Percentiles rank a stretch among this genome's conserved stretches.
Evolutionary conservation across 495 filamentous ascomycete species (phyloP).

Genomic region (Hyaloscypha bicolor): DNA sequence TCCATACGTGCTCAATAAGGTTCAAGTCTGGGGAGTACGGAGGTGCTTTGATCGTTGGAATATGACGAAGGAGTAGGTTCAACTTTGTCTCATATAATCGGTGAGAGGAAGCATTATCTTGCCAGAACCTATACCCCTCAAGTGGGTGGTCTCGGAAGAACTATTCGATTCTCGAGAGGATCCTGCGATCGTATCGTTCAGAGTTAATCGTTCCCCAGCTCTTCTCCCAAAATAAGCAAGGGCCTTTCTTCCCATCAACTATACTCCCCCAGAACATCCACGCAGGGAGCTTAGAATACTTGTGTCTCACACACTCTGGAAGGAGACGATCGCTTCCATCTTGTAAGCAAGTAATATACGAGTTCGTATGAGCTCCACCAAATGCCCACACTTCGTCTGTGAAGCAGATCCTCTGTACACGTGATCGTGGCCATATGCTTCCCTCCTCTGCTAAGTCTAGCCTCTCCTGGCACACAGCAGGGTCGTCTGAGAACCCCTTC

Average conservation of each 20-base stretch:
- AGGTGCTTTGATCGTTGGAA: slow-evolving; percentile 28
- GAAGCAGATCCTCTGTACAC: slow-evolving; percentile 29
- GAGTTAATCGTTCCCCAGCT: slow-evolving; percentile 33
- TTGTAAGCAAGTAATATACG: slow-evolving; percentile 8
- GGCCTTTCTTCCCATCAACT: slow-evolving; percentile 27
- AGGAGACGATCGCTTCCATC: background rate
- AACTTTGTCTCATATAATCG: slow-evolving; percentile 1
- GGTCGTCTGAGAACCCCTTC: background rate
- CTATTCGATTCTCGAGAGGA: slow-evolving; percentile 29
- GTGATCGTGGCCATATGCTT: slow-evolving; percentile 16
- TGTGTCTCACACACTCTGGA: slow-evolving; percentile 2
- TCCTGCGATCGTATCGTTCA: slow-evolving; percentile 23
- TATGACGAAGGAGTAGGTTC: background rate
- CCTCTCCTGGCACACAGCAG: background rate
- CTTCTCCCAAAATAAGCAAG: slow-evolving; percentile 37
- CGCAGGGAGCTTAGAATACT: slow-evolving; percentile 24
- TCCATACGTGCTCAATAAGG: slow-evolving; percentile 35
- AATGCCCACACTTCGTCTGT: slow-evolving; percentile 35
- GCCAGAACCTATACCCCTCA: background rate
- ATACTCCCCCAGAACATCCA: no score
- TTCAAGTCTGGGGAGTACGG: slow-evolving; percentile 35
- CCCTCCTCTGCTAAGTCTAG: slow-evolving; percentile 24
- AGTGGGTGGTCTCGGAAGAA: slow-evolving; percentile 13
- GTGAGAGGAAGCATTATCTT: slow-evolving; percentile 31
- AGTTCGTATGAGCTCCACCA: background rate